Evolutionary conservation across 805 yeast genomes (phyloP).

Genomic region (Yamadazyma olivae): DNA sequence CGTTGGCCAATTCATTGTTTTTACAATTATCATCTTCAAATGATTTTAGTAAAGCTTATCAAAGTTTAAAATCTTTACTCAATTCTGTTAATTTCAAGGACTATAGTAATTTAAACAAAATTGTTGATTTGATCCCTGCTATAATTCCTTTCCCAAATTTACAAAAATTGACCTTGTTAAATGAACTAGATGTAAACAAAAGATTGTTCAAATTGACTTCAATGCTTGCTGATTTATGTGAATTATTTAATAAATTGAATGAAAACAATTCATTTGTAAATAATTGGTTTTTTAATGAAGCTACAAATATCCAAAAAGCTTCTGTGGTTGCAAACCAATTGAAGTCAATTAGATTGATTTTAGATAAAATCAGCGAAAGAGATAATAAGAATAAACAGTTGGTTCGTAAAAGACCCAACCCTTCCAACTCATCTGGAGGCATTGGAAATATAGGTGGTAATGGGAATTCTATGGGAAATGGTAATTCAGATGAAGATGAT

Average conservation of each 20-base stretch:
- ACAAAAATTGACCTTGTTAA: slow-evolving; percentile 40
- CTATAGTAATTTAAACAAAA: slow-evolving; percentile 21
- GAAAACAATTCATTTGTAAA: slow-evolving; percentile 32
- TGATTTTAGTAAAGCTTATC: slow-evolving; percentile 45
- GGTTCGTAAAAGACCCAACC: slow-evolving; percentile 25
- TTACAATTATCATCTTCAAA: slow-evolving; percentile 50
- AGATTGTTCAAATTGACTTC: slow-evolving; percentile 29
- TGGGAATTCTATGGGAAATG: slow-evolving; percentile 37
- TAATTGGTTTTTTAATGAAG: slow-evolving; percentile 48
- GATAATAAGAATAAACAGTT: slow-evolving; percentile 11
- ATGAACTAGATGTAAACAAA: slow-evolving; percentile 25
- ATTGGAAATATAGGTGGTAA: slow-evolving; percentile 40
- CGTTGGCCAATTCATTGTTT: slow-evolving; percentile 57
- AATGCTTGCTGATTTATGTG: slow-evolving; percentile 32
- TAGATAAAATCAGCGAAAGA: slow-evolving; percentile 44
- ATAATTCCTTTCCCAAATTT: slow-evolving; percentile 48
- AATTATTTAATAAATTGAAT: slow-evolving; percentile 34
- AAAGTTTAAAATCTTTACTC: slow-evolving; percentile 34
- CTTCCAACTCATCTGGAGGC: slow-evolving; percentile 26
- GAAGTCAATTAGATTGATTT: slow-evolving; percentile 46
- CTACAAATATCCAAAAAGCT: slow-evolving; percentile 51
- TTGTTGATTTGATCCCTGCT: slow-evolving; percentile 47
- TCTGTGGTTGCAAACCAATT: slow-evolving; percentile 54
- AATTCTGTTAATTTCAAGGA: slow-evolving; percentile 17
- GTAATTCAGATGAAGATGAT: slow-evolving; percentile 42